These are phyloP conservation scores for Dovyalis caffra DNA, from an alignment of 345 rosid species.

Conservation along the genomic window DNA sequence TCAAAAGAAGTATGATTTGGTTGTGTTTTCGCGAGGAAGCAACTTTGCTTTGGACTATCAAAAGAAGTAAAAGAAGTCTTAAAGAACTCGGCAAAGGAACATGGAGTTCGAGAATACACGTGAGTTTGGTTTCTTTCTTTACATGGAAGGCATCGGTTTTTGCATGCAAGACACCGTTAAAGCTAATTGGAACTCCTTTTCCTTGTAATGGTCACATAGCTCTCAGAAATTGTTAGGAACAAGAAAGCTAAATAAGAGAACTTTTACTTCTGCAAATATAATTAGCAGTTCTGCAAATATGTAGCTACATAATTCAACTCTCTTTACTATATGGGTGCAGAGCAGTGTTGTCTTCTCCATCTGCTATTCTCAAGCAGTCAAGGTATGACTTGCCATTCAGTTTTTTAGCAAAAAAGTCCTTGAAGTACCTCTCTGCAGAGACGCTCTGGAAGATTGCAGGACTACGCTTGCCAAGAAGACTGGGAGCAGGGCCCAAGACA, in stretches of 20 bases:
- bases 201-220: no score
- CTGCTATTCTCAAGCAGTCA: conserved; percentile 22
- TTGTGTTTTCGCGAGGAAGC: not conserved
- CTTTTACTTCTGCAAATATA: not conserved
- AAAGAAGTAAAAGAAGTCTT: no score
- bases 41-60: not conserved
- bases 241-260: no score
- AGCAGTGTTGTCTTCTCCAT: not conserved
- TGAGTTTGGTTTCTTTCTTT: conserved; percentile 1
- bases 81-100: no score
- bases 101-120: conserved; percentile 4
- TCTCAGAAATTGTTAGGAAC: no score
- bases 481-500: conserved; percentile 25
- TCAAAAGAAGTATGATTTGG: not conserved
- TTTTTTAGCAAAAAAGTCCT: conserved; percentile 25
- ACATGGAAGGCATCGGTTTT: no score
- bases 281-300: not conserved
- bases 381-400: conserved; percentile 32
- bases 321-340: no score
- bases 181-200: no score
- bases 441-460: conserved; percentile 19
- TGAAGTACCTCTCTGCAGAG: conserved; percentile 17
- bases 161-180: no score
- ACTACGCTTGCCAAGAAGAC: conserved; percentile 12
- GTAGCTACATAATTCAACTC: no score